Evolutionary conservation across 352 stramenopile genomes (phyloP).

Genomic region (Phytophthora foliorum): DNA sequence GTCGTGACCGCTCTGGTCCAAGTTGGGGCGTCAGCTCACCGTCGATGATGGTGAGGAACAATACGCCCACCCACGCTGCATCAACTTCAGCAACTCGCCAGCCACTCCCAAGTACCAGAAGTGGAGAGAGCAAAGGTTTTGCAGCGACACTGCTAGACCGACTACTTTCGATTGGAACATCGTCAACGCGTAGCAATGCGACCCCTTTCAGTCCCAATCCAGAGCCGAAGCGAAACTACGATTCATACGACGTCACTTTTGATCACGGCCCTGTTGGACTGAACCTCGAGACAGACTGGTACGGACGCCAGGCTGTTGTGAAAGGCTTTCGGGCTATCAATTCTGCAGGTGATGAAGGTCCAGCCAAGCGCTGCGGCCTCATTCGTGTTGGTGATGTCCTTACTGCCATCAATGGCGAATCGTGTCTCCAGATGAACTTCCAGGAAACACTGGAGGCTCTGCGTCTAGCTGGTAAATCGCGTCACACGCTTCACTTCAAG

Average conservation of each 20-base stretch:
- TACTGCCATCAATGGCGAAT: constrained; percentile 75
- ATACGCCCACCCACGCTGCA: constrained; percentile 33
- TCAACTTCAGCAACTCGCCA: constrained; percentile 29
- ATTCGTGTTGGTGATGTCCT: constrained; percentile 80
- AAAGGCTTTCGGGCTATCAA: constrained; percentile 72
- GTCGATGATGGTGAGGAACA: constrained; percentile 27
- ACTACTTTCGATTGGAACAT: constrained; percentile 20
- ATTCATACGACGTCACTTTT: constrained; percentile 80
- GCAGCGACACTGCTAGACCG: constrained; percentile 19
- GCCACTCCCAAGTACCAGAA: constrained; percentile 12
- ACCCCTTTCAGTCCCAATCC: background rate
- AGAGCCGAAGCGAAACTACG: constrained; percentile 51
- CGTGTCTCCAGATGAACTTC: constrained; percentile 78
- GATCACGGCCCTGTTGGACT: constrained; percentile 69
- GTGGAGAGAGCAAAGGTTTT: constrained; percentile 29
- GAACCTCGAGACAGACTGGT: constrained; percentile 82
- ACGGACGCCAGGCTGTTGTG: constrained; percentile 74
- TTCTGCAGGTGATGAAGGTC: constrained; percentile 54
- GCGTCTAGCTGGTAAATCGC: constrained; percentile 47
- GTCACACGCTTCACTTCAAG: constrained; percentile 80
- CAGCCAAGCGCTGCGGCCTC: constrained; percentile 63
- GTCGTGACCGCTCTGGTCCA: constrained; percentile 9
- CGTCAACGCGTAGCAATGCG: constrained; percentile 17
- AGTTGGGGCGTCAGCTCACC: constrained; percentile 15
- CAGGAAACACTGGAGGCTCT: constrained; percentile 62